Evolutionary conservation across 2,329 filamentous ascomycete genomes (phyloP).

Genomic region (Monosporascus sp.): DNA sequence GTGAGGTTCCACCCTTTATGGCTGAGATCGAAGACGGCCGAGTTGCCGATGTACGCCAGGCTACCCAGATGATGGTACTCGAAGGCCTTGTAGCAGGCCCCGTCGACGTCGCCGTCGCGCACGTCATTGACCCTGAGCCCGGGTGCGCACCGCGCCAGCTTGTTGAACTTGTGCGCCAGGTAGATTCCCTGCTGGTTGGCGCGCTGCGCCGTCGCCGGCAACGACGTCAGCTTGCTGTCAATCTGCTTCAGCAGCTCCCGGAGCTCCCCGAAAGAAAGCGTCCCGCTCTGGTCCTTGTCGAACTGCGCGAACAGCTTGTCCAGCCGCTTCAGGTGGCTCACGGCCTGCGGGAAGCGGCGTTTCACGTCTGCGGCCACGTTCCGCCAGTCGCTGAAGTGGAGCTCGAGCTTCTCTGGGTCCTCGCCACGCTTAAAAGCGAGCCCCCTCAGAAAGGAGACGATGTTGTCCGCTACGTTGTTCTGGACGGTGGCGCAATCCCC

Average conservation of each 20-base stretch:
- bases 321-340: constrained; percentile 78
- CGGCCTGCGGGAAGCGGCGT: constrained; percentile 85
- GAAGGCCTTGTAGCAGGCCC: constrained; percentile 89
- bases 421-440: constrained; percentile 88
- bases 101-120: constrained; percentile 83
- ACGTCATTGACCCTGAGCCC: constrained; percentile 76
- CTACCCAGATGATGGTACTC: constrained; percentile 89
- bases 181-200: constrained; percentile 95
- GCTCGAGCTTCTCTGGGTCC: constrained; percentile 80
- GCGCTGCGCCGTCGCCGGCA: constrained; percentile 92
- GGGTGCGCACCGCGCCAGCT: constrained; percentile 70
- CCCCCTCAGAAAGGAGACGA: constrained; percentile 82
- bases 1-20: constrained; percentile 65
- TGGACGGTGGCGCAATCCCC: constrained; percentile 96
- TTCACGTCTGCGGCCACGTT: constrained; percentile 76
- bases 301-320: constrained; percentile 90
- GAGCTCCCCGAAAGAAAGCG: constrained; percentile 89
- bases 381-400: constrained; percentile 86
- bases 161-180: constrained; percentile 89
- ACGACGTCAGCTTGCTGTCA: constrained; percentile 86
- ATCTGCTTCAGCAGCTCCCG: constrained; percentile 85
- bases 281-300: constrained; percentile 88
- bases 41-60: constrained; percentile 92
- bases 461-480: constrained; percentile 90
- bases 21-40: constrained; percentile 85